Base-by-base conservation (phyloP, 257 asterid species). In the Solanum tacnaense region DNA sequence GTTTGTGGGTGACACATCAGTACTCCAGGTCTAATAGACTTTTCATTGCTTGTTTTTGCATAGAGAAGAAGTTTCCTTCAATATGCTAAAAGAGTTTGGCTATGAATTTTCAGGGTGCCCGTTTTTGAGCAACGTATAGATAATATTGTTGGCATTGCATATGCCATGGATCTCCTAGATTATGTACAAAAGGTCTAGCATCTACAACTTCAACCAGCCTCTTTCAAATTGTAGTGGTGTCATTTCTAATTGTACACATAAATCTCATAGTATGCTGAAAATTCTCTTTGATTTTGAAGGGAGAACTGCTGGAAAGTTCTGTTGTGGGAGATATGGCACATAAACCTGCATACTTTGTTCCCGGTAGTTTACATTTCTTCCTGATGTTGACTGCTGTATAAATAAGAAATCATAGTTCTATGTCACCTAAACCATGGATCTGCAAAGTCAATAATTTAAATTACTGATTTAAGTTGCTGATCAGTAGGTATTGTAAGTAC, bases 151-250 rank as follows among this genome's bases (percentile, higher is more conserved):
- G 99, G 99, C 84, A 94, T 97, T 91, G 99, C 98, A 62, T 97
- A 97, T 93, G 99, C 98, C 31, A 97, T 97, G 99, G 99, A 97
- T 91, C 99, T 97, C 88, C 93, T 97, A 76, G 98, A 95, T 93
- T 93, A 89, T 35, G 99, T 97, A 88, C 99, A 92, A 90, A 95
- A 97, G 99, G 99, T 97, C 78, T 56, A 75, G 88, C 87, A 89
- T 76, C 73, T 91, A 89, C 88, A 60, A 13, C 83, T 88, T 49
- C 76, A 62, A 82, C 49, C 32, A 86, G 78, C 81, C 85, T 73
- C 62, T 35, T 39, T 84, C 84, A 75, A 70, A 82, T 87, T 32
- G 44, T 86, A 58, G 87, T 79, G 87, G 71, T 89, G 75, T 91
- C 76, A 85, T 91, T 84, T 90, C 89, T 88, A 44, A 83, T 90